These are phyloP conservation scores for Coniochaeta hoffmannii DNA, from an alignment of 2,329 filamentous ascomycete genomes.

Conservation along the genomic window DNA sequence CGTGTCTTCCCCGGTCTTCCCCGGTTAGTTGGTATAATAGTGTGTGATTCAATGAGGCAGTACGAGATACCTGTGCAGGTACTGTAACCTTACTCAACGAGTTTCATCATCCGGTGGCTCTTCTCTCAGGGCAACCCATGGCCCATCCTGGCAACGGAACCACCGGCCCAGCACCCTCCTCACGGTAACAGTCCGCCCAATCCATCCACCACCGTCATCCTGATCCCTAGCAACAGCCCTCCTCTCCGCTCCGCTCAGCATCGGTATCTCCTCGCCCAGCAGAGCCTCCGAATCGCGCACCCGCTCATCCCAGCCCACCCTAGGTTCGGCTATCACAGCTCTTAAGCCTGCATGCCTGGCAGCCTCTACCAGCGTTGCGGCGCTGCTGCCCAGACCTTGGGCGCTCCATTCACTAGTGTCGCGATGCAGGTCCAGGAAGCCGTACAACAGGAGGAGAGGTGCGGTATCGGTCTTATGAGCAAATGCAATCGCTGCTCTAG, in stretches of 20 bases:
- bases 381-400: conserved; percentile 59
- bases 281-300: conserved; percentile 27
- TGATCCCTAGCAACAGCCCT: conserved; percentile 24
- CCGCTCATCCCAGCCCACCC: conserved; percentile 8
- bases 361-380: conserved; percentile 56
- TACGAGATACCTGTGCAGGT: not conserved
- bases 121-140: conserved; percentile 17
- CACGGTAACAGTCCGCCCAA: conserved; percentile 50
- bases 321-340: conserved; percentile 41
- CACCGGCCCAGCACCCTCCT: conserved; percentile 54
- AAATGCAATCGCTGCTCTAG: conserved; percentile 5
- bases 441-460: conserved; percentile 54
- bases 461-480: not conserved
- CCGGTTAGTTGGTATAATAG: not conserved
- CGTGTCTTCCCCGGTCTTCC: not conserved
- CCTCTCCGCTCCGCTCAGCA: conserved; percentile 50
- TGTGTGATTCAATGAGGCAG: not conserved
- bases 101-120: not conserved
- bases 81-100: not conserved
- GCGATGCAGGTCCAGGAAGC: conserved; percentile 57
- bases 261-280: conserved; percentile 46
- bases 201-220: conserved; percentile 40
- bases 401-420: conserved; percentile 68
- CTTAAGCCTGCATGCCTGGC: conserved; percentile 37
- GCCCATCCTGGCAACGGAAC: conserved; percentile 46